Base-by-base conservation (phyloP, 75 land plant genomes). In the Pinus tabuliformis region DNA sequence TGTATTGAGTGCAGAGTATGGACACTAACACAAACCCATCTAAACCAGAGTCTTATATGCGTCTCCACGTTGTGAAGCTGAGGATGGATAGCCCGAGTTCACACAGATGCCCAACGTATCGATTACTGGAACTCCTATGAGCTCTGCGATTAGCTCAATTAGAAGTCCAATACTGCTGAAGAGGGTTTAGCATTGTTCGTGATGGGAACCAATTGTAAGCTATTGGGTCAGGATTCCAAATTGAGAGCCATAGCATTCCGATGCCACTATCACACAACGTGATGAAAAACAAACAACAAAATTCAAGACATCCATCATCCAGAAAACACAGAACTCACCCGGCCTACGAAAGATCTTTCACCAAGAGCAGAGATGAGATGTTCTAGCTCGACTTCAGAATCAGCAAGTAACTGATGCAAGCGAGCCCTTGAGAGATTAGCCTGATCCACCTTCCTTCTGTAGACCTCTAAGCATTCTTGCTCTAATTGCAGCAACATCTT, bases 301-400 rank as follows among this genome's bases (percentile, higher is more conserved):
- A 56, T 82, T 56, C 59, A 83, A 68, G 16, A 60, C 37, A 28
- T 79, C 84, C 68, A 64, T 7, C 39, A 12, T 39, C 39, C 7
- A 6, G 22, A 82, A 75, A 63, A 72, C 30, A 78, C 49, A 20
- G 21, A 68, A 68, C 79, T 71, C 73, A 92, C 94, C 76, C 89
- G 80, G 30, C 80, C 80, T 13, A 90, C 86, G 15, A 88, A 77
- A 30, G 93, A 87, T 57, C 91, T 75, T 75, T 96, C 99, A n/a
- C 98, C 99, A 28, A 96, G 91, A 28, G 91, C 83, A 70, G 96
- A 72, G 56, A 92, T 86, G 33, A 96, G 87, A 70, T 87, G 86
- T 3, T 94, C 93, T 78, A 90, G 78, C 76, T 96, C 93, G 52
- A 95, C 87, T 61, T 96, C 95, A n/a, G 98, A 80, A 59, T 86